Percentiles rank a stretch among this genome's conserved stretches.
Evolutionary conservation across 345 rosid species (phyloP).

Genomic region (sweet orange (Citrus sinensis)): DVS_A1.0 CM039168.1:7638501-7639000

Average conservation of each 20-base stretch:
- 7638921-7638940: neutral
- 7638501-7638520: too few species aligned
- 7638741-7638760: neutral
- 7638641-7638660: neutral
- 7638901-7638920: neutral
- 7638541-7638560: too few species aligned
- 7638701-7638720: conserved; percentile 10
- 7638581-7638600: neutral
- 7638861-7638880: conserved; percentile 6
- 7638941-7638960: neutral
- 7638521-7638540: too few species aligned
- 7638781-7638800: neutral
- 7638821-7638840: neutral
- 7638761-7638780: conserved; percentile 4
- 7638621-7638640: neutral
- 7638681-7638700: neutral
- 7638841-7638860: neutral
- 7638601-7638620: neutral
- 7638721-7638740: neutral
- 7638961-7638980: neutral
- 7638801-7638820: neutral
- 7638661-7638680: neutral
- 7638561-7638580: neutral
- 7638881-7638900: neutral
- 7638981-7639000: neutral